These are phyloP conservation scores for Erodium trifolium DNA, from an alignment of 441 rosid species.

Conservation along the genomic window DNA sequence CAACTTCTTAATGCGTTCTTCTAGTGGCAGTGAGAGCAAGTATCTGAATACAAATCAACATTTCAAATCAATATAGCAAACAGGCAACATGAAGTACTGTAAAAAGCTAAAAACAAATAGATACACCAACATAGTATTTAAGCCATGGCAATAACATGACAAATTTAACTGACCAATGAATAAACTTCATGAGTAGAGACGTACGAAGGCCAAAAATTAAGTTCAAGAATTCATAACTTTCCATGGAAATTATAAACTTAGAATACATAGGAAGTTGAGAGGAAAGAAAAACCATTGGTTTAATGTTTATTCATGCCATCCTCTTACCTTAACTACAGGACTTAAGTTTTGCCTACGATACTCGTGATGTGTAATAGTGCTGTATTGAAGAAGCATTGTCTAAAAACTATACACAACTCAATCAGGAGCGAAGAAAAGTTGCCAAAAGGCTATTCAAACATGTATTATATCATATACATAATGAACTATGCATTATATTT, in stretches of 20 bases:
- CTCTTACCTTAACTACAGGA: not conserved
- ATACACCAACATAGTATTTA: not conserved
- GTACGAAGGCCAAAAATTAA: not conserved
- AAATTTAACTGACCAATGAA: conserved; percentile 2
- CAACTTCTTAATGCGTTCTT: conserved; percentile 61
- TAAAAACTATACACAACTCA: not conserved
- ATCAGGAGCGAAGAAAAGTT: not conserved
- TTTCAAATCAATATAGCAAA: conserved; percentile 7
- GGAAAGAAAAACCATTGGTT: not conserved
- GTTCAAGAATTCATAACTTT: not conserved
- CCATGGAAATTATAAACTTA: not conserved
- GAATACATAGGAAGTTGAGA: too few species aligned
- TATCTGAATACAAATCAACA: conserved; percentile 35
- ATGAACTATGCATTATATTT: not conserved
- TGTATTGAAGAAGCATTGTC: not conserved
- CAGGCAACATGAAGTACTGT: not conserved
- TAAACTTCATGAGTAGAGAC: not conserved
- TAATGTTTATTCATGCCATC: not conserved
- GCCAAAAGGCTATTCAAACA: not conserved
- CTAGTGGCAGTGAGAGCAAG: conserved; percentile 50
- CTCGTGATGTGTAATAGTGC: not conserved
- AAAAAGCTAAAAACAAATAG: not conserved
- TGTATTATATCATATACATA: not conserved
- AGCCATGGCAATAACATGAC: not conserved
- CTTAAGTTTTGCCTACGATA: not conserved